Evolutionary conservation across 176 grass and related monocot species (phyloP), one percentile per base, ranked within the genome.

Genomic region (Pontederia paniculata): DNA sequence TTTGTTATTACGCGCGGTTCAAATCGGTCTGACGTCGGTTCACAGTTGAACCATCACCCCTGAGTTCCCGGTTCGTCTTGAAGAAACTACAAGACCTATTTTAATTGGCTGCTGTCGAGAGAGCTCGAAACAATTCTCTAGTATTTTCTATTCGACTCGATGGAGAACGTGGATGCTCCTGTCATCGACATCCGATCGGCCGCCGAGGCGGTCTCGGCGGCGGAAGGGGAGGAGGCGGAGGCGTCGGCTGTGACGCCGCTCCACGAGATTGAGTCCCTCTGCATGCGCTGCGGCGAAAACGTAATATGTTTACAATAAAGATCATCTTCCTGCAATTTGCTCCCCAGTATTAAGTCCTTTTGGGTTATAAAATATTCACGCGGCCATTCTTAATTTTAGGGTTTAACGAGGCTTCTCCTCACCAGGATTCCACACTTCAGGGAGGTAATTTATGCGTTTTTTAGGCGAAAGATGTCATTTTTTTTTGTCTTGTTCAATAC

Each of bases 251-350:
- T 70, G 55, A 47, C 79, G 23, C 86, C 80, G 49, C 74, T 97
- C 47, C 86, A 88, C 53, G 55, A 90, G 74, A 78, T 97, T 8
- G 91, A 90, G 68, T 90, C 91, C 57, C 91, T 97, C 17, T 97
- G 91, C 80, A 97, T 97, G 91, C 83, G 91, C 54, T 97, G 91
- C 60, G 64, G 71, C 37, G 62, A 88, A 57, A 97, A 88, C 79
- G 93, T 97, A 76, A 88, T 70, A 12, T 21, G 44, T 8, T 23
- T 41, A 37, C 28, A 37, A 37, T 37, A 37, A 37, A 37, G 3
- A 37, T 37, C 28, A 37, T 37, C 28, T 37, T 37, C 7, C 3
- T 5, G 28, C 52, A 44, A 2, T 52, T 16, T 16, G 52, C 17
- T 17, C 53, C n/a, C 41, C 45, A 18, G 10, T 53, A 12, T 17